Conservation (phyloP, 2,329 filamentous ascomycete genomes). For the Fusarium nygamai region DNA sequence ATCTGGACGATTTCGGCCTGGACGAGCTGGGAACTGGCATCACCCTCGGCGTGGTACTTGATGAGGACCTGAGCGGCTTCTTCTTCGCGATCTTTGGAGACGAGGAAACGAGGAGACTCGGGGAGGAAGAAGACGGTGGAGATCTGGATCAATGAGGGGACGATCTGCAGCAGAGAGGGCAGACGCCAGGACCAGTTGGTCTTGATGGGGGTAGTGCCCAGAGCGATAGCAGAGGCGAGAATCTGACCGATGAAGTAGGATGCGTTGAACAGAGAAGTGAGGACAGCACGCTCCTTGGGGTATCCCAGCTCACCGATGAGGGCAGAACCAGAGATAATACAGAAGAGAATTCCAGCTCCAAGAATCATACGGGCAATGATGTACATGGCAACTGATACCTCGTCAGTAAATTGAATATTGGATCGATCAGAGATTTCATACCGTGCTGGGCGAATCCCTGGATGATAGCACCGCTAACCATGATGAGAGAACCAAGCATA, state of each 20-base stretch:
- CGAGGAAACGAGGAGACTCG: constrained; percentile 49
- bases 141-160: constrained; percentile 52
- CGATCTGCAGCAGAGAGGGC: constrained; percentile 57
- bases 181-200: constrained; percentile 50
- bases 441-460: constrained; percentile 61
- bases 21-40: constrained; percentile 61
- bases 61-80: constrained; percentile 47
- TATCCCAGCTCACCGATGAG: constrained; percentile 69
- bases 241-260: constrained; percentile 67
- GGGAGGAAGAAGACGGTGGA: constrained; percentile 49
- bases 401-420: neutral
- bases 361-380: constrained; percentile 67
- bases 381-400: constrained; percentile 62
- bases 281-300: constrained; percentile 67
- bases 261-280: constrained; percentile 51
- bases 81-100: constrained; percentile 45
- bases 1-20: constrained; percentile 70
- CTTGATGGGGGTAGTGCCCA: constrained; percentile 52
- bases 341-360: constrained; percentile 70
- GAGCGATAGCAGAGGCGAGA: constrained; percentile 58
- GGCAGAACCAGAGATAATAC: constrained; percentile 66
- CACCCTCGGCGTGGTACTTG: constrained; percentile 63
- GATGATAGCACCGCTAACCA: constrained; percentile 64
- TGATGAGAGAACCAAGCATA: constrained; percentile 63
- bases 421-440: neutral